Base-by-base conservation (phyloP, 768 basidiomycete genomes). In the Cubamyces lactineus region DNA sequence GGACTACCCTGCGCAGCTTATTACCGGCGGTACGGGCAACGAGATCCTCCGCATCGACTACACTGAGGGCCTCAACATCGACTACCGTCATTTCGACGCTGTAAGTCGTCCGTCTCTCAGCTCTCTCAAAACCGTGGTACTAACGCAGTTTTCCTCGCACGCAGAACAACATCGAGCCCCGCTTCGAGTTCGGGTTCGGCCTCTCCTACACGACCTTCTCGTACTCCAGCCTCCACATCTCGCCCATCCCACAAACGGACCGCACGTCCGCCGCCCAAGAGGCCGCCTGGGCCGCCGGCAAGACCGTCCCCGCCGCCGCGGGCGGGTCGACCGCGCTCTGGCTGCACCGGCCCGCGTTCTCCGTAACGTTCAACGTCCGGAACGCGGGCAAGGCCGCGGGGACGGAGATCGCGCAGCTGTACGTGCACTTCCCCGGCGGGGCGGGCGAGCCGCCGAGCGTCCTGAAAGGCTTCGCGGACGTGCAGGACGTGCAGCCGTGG, bases 171-270 rank as follows among this genome's bases (percentile, higher is more conserved):
- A 91, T 93, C 64, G 80, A 80, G 0, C 92, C 92, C 3, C 89
- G 90, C 40, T 94, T 86, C 69, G 91, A 92, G 70, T 98, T 98
- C 72, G 95, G 95, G 5, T 96, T 87, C 71, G 95, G 95, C 0
- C 72, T 96, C 69, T 90, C 87, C 58, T 98, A 97, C 77, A 89
- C 95, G 41, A 82, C 75, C 2, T 98, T 96, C 73, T 74, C 82
- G 34, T 96, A 93, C 72, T 84, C 80, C 45, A 76, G 81, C 34
- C 76, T 95, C 12, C 65, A 77, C 2, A 74, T 91, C 38, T 71
- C 70, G 16, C 76, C 78, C 57, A 72, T 89, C 4, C 45, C 52
- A 3, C 55, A 69, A 9, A 59, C 66, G 17, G 76, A 80, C n/a
- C 75, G 73, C 3, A 73, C 77, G 12, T 73, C 79, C 19, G 69